Evolutionary conservation across 257 asterid genomes (phyloP), one percentile per base, ranked within the genome.

Genomic region (Cynanchum wilfordii): DNA sequence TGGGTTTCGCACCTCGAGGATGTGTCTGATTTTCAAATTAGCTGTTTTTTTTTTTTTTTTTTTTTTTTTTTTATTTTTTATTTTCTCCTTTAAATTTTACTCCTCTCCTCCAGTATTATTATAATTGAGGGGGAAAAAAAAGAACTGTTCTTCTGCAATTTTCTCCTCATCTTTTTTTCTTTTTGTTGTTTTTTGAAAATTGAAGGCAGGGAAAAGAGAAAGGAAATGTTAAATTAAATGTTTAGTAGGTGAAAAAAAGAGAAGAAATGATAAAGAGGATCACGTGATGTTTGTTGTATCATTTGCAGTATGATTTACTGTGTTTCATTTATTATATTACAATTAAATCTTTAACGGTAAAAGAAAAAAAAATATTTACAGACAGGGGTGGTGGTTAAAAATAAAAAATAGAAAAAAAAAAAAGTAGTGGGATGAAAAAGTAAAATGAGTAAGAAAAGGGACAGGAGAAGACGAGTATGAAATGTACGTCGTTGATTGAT

Each of bases 1-100:
- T 84, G 69, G 86, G 88, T 38, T 82, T 84, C 67, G 81, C 83
- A 25, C 78, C 88, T 5, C 73, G 75, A 5, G 86, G 84, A 0
- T 84, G 88, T 59, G 83, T 73, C 62, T 84, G 75, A 79, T 58
- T 15, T 33, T 15, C 12, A 11, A 17, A 9, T 47, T 47, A 47
- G 19, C 2, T 3, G 25, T 12, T 42, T 38, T 1, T 22, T 40
- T 17, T 69, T 5, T 9, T 42, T 13, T 4, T 20, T 8, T 0
- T 33, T 38, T 15, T 51, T 13, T 20, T 57, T 52, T 24, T 1
- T 17, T 0, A 0, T 3, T 0, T 51, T 16, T 4, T 0, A 1
- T 5, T 42, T 33, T 33, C 4, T 5, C 38, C 47, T 42, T 42
- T 7, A 42, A 42, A 42, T 42, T 42, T 42, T 42, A 42, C 47